phyloP scores from a whole-genome alignment of 2,329 filamentous ascomycete genomes.

The Fusarium sp. region DNA sequence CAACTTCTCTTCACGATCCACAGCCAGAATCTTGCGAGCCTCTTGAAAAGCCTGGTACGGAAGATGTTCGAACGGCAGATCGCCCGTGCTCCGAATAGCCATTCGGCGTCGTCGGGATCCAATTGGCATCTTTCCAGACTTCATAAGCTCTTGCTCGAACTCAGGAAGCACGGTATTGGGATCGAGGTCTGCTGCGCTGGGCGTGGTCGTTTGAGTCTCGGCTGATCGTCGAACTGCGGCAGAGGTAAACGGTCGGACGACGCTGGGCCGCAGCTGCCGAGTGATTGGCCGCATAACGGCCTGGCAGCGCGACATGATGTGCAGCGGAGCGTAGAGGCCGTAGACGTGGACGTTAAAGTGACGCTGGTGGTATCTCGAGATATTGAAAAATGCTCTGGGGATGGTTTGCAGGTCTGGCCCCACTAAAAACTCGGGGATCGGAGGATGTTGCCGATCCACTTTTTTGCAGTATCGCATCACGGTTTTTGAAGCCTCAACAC shows the following conservation, averaged over 20 bases:
- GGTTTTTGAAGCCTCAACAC: constrained; percentile 44
- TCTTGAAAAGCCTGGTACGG: constrained; percentile 99
- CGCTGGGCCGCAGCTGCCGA: constrained; percentile 60
- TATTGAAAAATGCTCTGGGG: constrained; percentile 48
- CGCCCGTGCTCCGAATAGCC: constrained; percentile 71
- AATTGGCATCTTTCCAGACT: constrained; percentile 76
- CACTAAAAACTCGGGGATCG: constrained; percentile 47
- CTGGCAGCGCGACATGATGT: constrained; percentile 69
- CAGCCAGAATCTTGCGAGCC: constrained; percentile 83
- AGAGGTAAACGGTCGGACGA: constrained; percentile 52
- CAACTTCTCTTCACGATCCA: constrained; percentile 85
- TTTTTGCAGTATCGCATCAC: constrained; percentile 39
- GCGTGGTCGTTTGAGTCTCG: constrained; percentile 41
- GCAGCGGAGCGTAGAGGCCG: constrained; percentile 24
- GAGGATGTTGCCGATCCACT: constrained; percentile 47
- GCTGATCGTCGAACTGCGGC: constrained; percentile 47
- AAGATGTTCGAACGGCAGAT: constrained; percentile 89
- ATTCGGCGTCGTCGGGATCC: constrained; percentile 87
- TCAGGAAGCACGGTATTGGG: constrained; percentile 74
- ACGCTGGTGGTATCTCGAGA: constrained; percentile 23
- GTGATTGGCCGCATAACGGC: constrained; percentile 68
- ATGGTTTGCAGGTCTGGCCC: constrained; percentile 31
- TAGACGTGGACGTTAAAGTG: constrained; percentile 22
- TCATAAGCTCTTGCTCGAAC: constrained; percentile 74
- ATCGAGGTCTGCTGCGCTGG: constrained; percentile 62